A percentile compares a stretch with the other conserved stretches of the same genome.
These are phyloP conservation scores for Lasiodiplodia citricola DNA, from an alignment of 2,329 filamentous ascomycete species.

Conservation along the genomic window DNA sequence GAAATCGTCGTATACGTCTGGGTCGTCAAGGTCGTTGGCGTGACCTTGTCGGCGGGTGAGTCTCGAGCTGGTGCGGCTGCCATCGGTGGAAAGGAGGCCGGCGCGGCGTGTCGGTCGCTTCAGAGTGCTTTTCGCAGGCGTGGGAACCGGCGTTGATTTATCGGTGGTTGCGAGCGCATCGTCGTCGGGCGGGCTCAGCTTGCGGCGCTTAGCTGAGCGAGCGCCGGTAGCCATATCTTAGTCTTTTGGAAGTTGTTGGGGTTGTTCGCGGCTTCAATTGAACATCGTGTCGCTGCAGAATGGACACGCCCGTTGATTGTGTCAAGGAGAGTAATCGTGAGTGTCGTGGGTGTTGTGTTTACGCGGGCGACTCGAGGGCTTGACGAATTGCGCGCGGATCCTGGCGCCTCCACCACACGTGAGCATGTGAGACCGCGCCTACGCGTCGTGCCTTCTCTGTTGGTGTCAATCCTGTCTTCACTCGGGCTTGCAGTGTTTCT, in stretches of 20 bases:
- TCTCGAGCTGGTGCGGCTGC: constrained; percentile 2
- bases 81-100: neutral
- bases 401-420: constrained; percentile 3
- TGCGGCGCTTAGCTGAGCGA: constrained; percentile 21
- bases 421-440: constrained; percentile 5
- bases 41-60: neutral
- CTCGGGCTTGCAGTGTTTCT: neutral
- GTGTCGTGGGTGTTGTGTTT: neutral
- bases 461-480: neutral
- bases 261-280: neutral
- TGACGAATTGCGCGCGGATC: constrained; percentile 2
- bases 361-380: constrained; percentile 9
- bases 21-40: constrained; percentile 29
- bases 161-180: neutral
- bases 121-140: neutral
- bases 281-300: neutral
- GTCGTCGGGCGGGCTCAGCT: constrained; percentile 14
- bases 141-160: neutral
- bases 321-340: neutral
- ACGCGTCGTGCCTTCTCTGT: neutral
- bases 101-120: constrained; percentile 23
- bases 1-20: constrained; percentile 51
- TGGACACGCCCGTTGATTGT: neutral
- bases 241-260: neutral
- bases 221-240: neutral